Conservation (phyloP, 441 rosid genomes). For the Corymbia calophylla region DNA sequence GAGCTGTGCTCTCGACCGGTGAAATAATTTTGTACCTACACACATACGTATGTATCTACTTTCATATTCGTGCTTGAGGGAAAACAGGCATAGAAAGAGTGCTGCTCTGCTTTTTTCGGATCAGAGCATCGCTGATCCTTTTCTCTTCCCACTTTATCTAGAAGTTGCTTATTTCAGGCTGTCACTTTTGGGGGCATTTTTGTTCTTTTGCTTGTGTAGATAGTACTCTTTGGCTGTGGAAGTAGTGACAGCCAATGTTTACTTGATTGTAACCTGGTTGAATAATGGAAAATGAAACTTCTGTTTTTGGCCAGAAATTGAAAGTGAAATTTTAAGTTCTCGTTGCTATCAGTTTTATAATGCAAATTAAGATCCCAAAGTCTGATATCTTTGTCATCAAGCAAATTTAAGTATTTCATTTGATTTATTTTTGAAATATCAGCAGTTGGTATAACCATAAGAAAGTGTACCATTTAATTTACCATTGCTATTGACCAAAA, state of each 20-base stretch:
- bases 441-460: background rate
- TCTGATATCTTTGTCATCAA: background rate
- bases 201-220: background rate
- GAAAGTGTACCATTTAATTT: background rate
- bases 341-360: background rate
- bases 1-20: background rate
- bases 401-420: background rate
- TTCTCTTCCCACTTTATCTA: background rate
- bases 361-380: background rate
- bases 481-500: background rate
- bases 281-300: background rate
- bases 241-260: background rate
- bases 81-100: background rate
- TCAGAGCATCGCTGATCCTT: background rate
- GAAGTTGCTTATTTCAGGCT: background rate
- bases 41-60: background rate
- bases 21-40: background rate
- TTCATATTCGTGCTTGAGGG: background rate
- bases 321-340: background rate
- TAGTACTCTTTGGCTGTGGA: background rate
- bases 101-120: background rate
- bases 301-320: background rate
- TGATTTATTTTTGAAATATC: background rate
- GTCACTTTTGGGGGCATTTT: background rate
- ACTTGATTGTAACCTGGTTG: background rate